Percentiles rank a stretch among this genome's conserved stretches.
These are phyloP conservation scores for Globisporangium megalacanthum DNA, from an alignment of 352 stramenopile species.

Conservation along the genomic window DNA sequence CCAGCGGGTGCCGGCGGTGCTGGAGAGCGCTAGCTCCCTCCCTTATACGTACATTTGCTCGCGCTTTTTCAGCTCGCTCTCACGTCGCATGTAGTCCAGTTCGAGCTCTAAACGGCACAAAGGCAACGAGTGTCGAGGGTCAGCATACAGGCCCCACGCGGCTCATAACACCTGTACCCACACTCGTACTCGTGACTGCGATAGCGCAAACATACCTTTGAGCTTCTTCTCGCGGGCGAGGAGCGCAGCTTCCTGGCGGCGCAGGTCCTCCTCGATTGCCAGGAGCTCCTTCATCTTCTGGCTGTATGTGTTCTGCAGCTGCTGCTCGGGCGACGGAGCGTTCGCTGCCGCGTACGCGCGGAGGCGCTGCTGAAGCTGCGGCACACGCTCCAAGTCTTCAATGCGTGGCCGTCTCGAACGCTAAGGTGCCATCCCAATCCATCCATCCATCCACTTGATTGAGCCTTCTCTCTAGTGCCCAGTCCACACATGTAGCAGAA, in stretches of 20 bases:
- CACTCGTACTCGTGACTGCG: too few relatives aligned
- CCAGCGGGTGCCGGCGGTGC: neutral
- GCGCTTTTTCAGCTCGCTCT: constrained; percentile 78
- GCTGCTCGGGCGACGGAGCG: constrained; percentile 45
- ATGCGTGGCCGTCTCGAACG: constrained; percentile 77
- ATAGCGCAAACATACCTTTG: constrained; percentile 36
- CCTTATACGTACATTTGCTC: constrained; percentile 64
- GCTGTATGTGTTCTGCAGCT: constrained; percentile 77
- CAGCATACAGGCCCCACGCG: neutral
- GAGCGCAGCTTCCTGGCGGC: constrained; percentile 79
- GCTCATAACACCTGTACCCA: too few relatives aligned
- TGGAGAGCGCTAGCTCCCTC: neutral
- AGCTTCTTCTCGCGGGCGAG: constrained; percentile 82
- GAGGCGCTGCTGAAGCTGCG: constrained; percentile 75
- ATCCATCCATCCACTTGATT: neutral
- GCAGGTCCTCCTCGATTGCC: constrained; percentile 79
- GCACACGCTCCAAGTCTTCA: constrained; percentile 80
- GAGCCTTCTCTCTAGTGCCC: neutral
- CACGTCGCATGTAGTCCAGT: constrained; percentile 70
- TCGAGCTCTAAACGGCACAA: constrained; percentile 45
- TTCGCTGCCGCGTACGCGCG: constrained; percentile 69
- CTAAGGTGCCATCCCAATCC: constrained; percentile 8
- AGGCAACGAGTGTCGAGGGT: neutral
- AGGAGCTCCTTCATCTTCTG: constrained; percentile 87
- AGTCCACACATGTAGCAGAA: too few relatives aligned